phyloP scores from a whole-genome alignment of 805 yeast species.

The Metschnikowia kunwiensis region DNA sequence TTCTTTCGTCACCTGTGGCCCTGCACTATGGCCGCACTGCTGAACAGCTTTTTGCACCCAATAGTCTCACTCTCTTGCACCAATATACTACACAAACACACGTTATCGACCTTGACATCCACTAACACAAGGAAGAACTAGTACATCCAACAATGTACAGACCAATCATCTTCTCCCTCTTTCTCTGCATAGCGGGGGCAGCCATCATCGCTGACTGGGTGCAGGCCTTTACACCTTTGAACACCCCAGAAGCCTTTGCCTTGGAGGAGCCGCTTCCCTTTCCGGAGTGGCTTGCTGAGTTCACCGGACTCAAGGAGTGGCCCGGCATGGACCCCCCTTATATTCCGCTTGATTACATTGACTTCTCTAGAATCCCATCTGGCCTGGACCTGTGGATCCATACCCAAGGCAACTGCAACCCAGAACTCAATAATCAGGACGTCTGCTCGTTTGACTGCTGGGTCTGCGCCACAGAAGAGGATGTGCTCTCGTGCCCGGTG shows the following conservation, averaged over 20 bases:
- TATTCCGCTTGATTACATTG: constrained; percentile 71
- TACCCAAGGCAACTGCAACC: constrained; percentile 57
- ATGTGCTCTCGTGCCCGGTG: constrained; percentile 67
- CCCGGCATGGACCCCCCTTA: constrained; percentile 88
- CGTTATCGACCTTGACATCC: too few relatives aligned
- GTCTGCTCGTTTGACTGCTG: constrained; percentile 83
- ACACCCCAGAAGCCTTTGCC: constrained; percentile 12
- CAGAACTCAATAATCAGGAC: constrained; percentile 38
- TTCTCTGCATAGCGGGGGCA: constrained; percentile 2
- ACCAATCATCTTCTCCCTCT: constrained; percentile 1
- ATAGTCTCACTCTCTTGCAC: too few relatives aligned
- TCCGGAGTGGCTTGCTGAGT: constrained; percentile 74
- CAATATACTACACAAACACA: too few relatives aligned
- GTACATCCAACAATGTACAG: neutral
- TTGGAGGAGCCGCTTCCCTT: constrained; percentile 42
- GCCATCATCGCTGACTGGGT: constrained; percentile 1
- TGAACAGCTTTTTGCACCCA: too few relatives aligned
- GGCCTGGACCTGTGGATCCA: constrained; percentile 39
- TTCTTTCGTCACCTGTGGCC: too few relatives aligned
- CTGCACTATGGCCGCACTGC: too few relatives aligned
- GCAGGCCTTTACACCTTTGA: constrained; percentile 6
- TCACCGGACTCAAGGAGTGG: constrained; percentile 77
- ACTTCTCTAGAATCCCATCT: constrained; percentile 50
- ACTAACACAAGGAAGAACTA: neutral
- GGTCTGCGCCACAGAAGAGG: constrained; percentile 73